These are phyloP conservation scores for Berkeleyomyces rouxiae DNA, from an alignment of 2,329 filamentous ascomycete genomes.

Conservation along the genomic window DNA sequence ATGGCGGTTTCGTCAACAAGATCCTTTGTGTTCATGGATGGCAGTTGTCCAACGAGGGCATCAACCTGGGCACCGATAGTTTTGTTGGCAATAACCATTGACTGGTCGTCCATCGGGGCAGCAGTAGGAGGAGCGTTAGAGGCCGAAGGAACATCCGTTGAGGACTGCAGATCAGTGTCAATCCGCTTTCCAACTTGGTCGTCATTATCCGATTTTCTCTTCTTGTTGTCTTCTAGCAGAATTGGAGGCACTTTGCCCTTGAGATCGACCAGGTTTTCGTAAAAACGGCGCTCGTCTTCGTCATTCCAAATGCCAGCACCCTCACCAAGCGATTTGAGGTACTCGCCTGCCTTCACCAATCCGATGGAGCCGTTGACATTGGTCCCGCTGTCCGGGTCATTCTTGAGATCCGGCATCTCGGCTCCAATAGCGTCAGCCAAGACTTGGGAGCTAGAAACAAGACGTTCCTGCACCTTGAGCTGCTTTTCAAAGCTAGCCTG, in stretches of 20 bases:
- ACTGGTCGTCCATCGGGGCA: conserved; percentile 55
- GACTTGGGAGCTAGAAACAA: conserved; percentile 77
- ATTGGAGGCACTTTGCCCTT: conserved; percentile 93
- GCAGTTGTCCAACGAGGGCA: conserved; percentile 69
- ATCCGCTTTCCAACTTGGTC: conserved; percentile 67
- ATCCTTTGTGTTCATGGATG: conserved; percentile 83
- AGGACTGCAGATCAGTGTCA: conserved; percentile 33
- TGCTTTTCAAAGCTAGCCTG: conserved; percentile 93
- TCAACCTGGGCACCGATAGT: conserved; percentile 95
- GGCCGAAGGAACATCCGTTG: conserved; percentile 26
- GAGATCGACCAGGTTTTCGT: conserved; percentile 88
- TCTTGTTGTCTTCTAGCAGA: conserved; percentile 82
- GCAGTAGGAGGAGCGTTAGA: conserved; percentile 30
- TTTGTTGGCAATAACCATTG: conserved; percentile 91
- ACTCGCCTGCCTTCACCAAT: conserved; percentile 84
- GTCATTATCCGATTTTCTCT: conserved; percentile 72
- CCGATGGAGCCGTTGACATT: conserved; percentile 66
- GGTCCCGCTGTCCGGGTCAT: conserved; percentile 54
- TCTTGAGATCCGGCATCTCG: conserved; percentile 87
- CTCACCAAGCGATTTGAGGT: conserved; percentile 75
- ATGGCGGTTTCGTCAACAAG: conserved; percentile 81
- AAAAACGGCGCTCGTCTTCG: conserved; percentile 92
- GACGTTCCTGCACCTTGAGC: conserved; percentile 76
- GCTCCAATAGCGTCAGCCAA: conserved; percentile 74
- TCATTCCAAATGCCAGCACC: conserved; percentile 96